Base-by-base conservation (phyloP, 768 basidiomycete genomes). In the Phylloporus arenicola region DNA sequence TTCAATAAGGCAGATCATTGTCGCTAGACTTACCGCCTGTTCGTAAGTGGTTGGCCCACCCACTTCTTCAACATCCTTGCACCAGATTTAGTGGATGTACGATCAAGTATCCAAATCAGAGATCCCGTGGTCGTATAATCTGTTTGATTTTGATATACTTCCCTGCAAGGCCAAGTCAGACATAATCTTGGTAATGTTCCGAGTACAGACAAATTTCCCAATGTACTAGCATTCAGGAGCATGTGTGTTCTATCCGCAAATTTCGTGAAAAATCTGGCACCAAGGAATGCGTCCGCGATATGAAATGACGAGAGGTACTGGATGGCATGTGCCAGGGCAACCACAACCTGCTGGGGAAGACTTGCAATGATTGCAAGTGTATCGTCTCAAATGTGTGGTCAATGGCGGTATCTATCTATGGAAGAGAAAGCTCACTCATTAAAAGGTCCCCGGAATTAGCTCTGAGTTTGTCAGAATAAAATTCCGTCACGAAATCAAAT, bases 131-230 rank as follows among this genome's bases (percentile, higher is more conserved):
- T 72, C 11, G 78, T 81, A 48, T 78, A 79, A 63, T 96, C 86
- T 1, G 90, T 92, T 61, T 88, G 86, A 58, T 97, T 98, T 30
- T 83, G 79, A 64, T 90, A 94, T n/a, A 99, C 82, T 67, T 98
- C 94, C 39, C 82, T 82, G 53, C 37, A 24, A 34, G 27, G 22
- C 14, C 10, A n/a, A 8, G 44, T 55, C 40, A 53, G 42, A 19
- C 16, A 42, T 25, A 20, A 41, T 12, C 29, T 20, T 24, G 48
- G 7, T 20, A n/a, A 25, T 53, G 24, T 34, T 20, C 19, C 6
- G 19, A 44, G 33, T 17, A 65, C 77, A 14, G 52, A 80, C 70
- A 95, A 68, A 63, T 96, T 97, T 12, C 78, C 77, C 11, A 98
- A 69, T 0, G 95, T 95, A 63, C 92, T 96, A 22, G 84, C 85